phyloP scores from a whole-genome alignment of 805 yeast genomes.

The Candida xyloterini region DNA sequence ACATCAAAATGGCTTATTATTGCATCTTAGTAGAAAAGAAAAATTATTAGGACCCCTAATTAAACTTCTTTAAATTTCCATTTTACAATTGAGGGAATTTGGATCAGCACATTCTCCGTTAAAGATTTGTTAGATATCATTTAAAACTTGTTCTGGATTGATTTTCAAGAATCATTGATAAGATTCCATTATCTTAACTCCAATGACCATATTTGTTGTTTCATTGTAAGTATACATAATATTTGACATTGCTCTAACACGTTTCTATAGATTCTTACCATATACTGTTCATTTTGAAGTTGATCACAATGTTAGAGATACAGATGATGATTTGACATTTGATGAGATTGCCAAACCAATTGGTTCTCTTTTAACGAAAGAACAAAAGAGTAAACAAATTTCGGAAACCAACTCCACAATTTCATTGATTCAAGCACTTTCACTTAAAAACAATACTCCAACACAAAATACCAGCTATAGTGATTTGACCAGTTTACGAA shows the following conservation, averaged over 20 bases:
- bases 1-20: constrained; percentile 1
- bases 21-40: neutral
- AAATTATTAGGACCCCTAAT: no score
- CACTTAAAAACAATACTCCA: constrained; percentile 15
- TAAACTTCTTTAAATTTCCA: neutral
- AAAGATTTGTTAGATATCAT: neutral
- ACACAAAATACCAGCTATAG: constrained; percentile 7
- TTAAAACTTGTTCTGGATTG: no score
- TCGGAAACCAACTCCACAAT: constrained; percentile 18
- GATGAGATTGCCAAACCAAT: constrained; percentile 30
- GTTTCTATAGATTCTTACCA: constrained; percentile 51
- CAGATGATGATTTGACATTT: constrained; percentile 15
- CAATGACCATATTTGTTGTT: constrained; percentile 67
- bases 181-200: neutral
- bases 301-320: constrained; percentile 14
- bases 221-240: constrained; percentile 51
- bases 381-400: constrained; percentile 7
- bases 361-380: constrained; percentile 10
- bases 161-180: no score
- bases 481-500: constrained; percentile 7
- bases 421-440: constrained; percentile 26
- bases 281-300: constrained; percentile 70
- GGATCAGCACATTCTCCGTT: neutral
- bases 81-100: neutral
- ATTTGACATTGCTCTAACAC: constrained; percentile 2